A percentile compares a stretch with the other conserved stretches of the same genome.
Evolutionary conservation across 257 asterid genomes (phyloP).

Genomic region (Marsdenia floribunda): DNA sequence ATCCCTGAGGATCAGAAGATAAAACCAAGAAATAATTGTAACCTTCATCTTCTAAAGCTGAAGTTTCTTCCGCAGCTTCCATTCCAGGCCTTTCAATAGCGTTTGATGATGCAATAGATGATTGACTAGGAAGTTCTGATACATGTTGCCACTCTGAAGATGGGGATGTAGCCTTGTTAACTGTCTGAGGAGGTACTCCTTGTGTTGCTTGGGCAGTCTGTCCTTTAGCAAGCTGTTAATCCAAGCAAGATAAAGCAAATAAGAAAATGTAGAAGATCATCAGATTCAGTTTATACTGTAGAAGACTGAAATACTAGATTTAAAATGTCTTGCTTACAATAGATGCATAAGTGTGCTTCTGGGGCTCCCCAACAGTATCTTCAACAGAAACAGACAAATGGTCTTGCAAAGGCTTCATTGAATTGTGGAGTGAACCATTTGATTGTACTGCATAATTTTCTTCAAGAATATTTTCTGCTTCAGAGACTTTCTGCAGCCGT

Average conservation of each 20-base stretch:
- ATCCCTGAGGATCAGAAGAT: constrained; percentile 5
- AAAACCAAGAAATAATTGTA: constrained; percentile 7
- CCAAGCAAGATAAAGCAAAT: constrained; percentile 7
- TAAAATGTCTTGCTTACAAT: constrained; percentile 53
- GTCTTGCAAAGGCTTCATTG: constrained; percentile 50
- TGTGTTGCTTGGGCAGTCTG: constrained; percentile 55
- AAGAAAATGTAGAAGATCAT: constrained; percentile 14
- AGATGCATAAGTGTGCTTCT: constrained; percentile 94
- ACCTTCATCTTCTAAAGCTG: constrained; percentile 79
- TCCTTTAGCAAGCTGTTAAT: constrained; percentile 69
- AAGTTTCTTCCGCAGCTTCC: constrained; percentile 58
- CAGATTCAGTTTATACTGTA: background rate
- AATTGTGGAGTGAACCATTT: constrained; percentile 66
- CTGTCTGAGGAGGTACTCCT: constrained; percentile 33
- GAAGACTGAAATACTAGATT: constrained; percentile 9
- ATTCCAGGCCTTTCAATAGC: constrained; percentile 46
- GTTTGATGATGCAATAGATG: constrained; percentile 40
- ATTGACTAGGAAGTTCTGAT: constrained; percentile 50
- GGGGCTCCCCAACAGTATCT: constrained; percentile 70
- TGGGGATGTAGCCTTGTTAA: constrained; percentile 40
- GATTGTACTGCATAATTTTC: constrained; percentile 54
- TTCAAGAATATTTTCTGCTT: constrained; percentile 55
- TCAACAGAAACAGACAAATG: constrained; percentile 54
- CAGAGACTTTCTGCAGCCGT: constrained; percentile 51
- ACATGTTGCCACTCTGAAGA: constrained; percentile 58